phyloP scores from a whole-genome alignment of 805 yeast species.

The Schwanniomyces vanrijiae region DNA sequence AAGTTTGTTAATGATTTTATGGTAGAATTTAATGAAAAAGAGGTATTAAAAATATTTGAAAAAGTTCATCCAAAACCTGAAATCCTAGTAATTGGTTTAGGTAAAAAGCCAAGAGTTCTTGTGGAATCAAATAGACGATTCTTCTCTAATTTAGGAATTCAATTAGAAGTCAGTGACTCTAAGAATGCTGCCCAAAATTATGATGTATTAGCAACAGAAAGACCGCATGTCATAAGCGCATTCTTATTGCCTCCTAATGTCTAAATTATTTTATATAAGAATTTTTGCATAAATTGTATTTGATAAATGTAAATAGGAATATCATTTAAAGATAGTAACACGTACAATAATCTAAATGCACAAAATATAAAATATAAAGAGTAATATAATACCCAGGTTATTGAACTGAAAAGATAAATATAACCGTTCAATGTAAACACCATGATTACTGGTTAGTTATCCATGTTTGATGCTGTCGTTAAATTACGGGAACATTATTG shows the following conservation, averaged over 20 bases:
- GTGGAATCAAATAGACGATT: slow-evolving; percentile 51
- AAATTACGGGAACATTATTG: background rate
- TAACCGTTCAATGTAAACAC: background rate
- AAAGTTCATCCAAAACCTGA: slow-evolving; percentile 77
- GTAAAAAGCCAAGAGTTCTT: slow-evolving; percentile 61
- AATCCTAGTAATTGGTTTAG: slow-evolving; percentile 69
- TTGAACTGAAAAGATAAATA: background rate
- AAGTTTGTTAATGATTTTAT: slow-evolving; percentile 48
- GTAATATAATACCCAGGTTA: background rate
- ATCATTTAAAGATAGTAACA: background rate
- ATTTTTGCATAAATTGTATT: background rate
- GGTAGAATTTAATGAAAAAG: slow-evolving; percentile 47
- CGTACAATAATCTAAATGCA: slow-evolving; percentile 1
- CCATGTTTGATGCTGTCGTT: background rate
- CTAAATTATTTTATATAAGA: slow-evolving; percentile 16
- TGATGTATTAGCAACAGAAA: slow-evolving; percentile 76
- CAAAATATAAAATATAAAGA: background rate
- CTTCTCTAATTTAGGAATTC: slow-evolving; percentile 63
- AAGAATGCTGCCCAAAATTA: slow-evolving; percentile 65
- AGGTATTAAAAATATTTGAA: slow-evolving; percentile 49
- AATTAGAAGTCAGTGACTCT: slow-evolving; percentile 64
- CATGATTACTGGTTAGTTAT: background rate
- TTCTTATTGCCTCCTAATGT: slow-evolving; percentile 69
- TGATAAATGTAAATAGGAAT: slow-evolving; percentile 1
- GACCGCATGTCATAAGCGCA: slow-evolving; percentile 74